These are phyloP conservation scores for Colletotrichum endophyticum DNA, from an alignment of 2,329 filamentous ascomycete species.

Conservation along the genomic window DNA sequence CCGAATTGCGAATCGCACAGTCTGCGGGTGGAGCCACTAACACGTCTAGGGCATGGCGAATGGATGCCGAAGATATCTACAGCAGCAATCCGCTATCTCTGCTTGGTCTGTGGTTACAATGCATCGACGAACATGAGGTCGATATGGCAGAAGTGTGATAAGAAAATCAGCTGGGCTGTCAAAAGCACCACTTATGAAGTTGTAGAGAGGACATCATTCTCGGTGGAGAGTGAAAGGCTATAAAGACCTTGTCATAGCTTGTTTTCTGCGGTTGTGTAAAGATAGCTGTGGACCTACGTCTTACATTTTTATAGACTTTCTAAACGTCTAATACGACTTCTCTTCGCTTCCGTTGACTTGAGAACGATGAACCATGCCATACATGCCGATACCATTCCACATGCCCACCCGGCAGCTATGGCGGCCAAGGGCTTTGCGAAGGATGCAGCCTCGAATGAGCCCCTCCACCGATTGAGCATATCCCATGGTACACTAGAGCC, in stretches of 20 bases:
- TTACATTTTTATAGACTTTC: neutral
- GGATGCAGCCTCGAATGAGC: neutral
- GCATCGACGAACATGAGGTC: neutral
- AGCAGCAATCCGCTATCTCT: neutral
- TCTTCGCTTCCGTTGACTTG: neutral
- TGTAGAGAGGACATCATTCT: neutral
- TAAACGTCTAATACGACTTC: neutral
- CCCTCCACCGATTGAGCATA: neutral
- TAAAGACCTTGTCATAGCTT: neutral
- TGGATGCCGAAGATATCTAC: neutral
- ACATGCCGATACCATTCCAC: neutral
- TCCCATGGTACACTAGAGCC: neutral
- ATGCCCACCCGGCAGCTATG: neutral
- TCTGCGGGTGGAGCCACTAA: neutral
- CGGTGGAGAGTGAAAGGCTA: neutral
- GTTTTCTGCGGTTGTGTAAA: neutral
- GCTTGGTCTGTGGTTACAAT: neutral
- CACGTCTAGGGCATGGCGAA: neutral
- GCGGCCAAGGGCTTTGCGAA: neutral
- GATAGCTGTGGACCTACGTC: neutral
- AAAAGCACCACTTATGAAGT: neutral
- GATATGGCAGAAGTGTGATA: neutral
- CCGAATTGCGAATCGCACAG: neutral
- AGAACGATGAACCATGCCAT: neutral
- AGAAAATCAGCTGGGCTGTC: neutral